Conservation (phyloP, 352 stramenopile genomes). For the Pythium dissimile region DNA sequence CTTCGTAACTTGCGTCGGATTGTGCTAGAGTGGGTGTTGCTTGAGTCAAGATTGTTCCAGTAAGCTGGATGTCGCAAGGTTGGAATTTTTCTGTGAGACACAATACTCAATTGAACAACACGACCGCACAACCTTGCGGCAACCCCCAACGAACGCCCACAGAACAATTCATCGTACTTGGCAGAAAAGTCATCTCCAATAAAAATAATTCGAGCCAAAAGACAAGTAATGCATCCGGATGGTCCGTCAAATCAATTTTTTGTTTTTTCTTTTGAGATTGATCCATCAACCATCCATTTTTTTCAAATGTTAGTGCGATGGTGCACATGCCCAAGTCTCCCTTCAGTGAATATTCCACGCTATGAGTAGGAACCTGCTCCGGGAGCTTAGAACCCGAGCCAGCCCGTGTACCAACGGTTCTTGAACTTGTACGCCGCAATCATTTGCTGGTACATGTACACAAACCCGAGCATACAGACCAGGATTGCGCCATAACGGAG, state of each 20-base stretch:
- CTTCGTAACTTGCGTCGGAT: neutral
- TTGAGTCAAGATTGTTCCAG: neutral
- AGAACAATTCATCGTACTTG: neutral
- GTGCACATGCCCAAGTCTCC: too few relatives aligned
- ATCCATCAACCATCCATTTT: too few relatives aligned
- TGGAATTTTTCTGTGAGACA: neutral
- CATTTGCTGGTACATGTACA: slow-evolving; percentile 85
- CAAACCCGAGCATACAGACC: slow-evolving; percentile 58
- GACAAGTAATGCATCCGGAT: too few relatives aligned
- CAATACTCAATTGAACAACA: slow-evolving; percentile 1
- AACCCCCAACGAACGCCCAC: neutral
- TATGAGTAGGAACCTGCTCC: neutral
- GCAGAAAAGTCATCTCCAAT: slow-evolving; percentile 10
- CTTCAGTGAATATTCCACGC: neutral
- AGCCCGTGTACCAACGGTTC: slow-evolving; percentile 87
- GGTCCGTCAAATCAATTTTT: neutral
- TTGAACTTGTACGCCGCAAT: slow-evolving; percentile 83
- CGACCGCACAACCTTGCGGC: neutral
- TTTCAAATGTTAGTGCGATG: too few relatives aligned
- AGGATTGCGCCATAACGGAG: slow-evolving; percentile 59
- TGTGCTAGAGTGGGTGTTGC: neutral
- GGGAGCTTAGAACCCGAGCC: slow-evolving; percentile 67
- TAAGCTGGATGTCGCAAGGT: neutral
- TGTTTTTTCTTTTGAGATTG: too few relatives aligned
- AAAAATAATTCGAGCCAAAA: too few relatives aligned